A percentile compares a stretch with the other conserved stretches of the same genome.
Conservation (phyloP, 192 early-diverging fungal species). For the Coemansia sp. region DNA sequence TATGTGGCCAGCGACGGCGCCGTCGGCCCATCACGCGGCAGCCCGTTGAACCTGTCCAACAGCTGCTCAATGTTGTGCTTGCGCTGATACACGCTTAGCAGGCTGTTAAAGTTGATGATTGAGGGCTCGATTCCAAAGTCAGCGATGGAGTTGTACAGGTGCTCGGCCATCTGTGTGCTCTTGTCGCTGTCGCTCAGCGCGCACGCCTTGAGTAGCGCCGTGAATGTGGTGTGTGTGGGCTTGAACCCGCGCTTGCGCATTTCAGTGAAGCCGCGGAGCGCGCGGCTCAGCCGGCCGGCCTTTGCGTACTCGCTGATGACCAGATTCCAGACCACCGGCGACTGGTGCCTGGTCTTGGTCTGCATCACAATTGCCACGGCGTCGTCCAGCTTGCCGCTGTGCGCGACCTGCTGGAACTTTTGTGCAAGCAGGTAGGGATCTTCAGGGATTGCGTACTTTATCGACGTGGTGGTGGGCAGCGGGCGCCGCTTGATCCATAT, state of each 20-base stretch:
- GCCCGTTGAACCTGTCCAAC: constrained; percentile 18
- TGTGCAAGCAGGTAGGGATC: constrained; percentile 40
- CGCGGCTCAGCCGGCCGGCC: constrained; percentile 31
- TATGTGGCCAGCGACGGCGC: constrained; percentile 43
- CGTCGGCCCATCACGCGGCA: constrained; percentile 16
- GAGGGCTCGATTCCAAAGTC: constrained; percentile 15
- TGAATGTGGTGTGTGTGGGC: constrained; percentile 42
- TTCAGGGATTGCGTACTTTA: constrained; percentile 39
- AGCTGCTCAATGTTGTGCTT: constrained; percentile 22
- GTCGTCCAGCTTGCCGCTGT: constrained; percentile 40
- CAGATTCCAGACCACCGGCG: constrained; percentile 45
- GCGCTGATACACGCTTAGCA: constrained; percentile 40
- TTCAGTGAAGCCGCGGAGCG: constrained; percentile 38
- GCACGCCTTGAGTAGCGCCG: constrained; percentile 36
- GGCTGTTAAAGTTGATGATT: constrained; percentile 27
- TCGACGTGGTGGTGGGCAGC: constrained; percentile 41
- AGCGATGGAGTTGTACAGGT: constrained; percentile 18
- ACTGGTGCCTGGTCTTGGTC: constrained; percentile 29
- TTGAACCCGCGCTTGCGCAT: constrained; percentile 41
- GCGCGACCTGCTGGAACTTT: constrained; percentile 38
- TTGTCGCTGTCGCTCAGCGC: constrained; percentile 30
- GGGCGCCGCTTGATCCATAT: constrained; percentile 33
- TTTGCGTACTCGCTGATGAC: constrained; percentile 45
- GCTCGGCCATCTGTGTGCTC: constrained; percentile 21
- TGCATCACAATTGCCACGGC: constrained; percentile 51